Evolutionary conservation across 768 basidiomycete species (phyloP).

Genomic region (Chalciporus chontae): DNA sequence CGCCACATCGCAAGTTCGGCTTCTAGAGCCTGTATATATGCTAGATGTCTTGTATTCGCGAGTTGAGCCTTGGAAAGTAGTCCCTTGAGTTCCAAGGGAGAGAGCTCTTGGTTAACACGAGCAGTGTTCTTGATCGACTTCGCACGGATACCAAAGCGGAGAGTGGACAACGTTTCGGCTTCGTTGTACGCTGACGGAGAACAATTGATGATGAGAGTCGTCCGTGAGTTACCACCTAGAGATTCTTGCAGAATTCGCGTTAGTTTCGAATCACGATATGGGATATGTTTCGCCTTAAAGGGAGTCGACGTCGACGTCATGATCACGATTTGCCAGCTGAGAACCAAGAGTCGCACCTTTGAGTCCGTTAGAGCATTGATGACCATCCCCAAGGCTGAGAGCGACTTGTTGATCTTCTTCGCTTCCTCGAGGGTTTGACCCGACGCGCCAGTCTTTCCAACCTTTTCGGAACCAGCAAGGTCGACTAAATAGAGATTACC

Average conservation of each 20-base stretch:
- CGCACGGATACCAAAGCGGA: constrained; percentile 99
- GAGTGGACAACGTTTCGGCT: constrained; percentile 89
- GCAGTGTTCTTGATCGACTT: constrained; percentile 99
- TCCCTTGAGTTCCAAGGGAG: constrained; percentile 92
- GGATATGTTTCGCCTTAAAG: constrained; percentile 86
- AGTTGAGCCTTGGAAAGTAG: constrained; percentile 86
- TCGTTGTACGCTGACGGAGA: constrained; percentile 98
- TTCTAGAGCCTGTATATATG: constrained; percentile 86
- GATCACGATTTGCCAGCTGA: background rate
- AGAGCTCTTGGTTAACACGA: constrained; percentile 96
- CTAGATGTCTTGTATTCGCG: constrained; percentile 77
- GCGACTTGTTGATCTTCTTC: constrained; percentile 99
- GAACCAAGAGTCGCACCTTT: constrained; percentile 55
- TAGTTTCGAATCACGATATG: constrained; percentile 98
- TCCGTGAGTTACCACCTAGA: constrained; percentile 89
- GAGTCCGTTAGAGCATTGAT: constrained; percentile 97
- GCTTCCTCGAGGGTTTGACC: constrained; percentile 99
- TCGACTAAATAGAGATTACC: constrained; percentile 98
- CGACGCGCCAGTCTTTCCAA: constrained; percentile 98
- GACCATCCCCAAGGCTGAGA: constrained; percentile 98
- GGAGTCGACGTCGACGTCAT: constrained; percentile 4
- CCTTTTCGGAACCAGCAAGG: constrained; percentile 97
- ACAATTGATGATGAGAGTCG: constrained; percentile 99
- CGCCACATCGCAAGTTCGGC: constrained; percentile 91
- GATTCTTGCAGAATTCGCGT: constrained; percentile 99